Conservation (phyloP, 2,329 filamentous ascomycete species). For the Lasiodiplodia gonubiensis region DNA sequence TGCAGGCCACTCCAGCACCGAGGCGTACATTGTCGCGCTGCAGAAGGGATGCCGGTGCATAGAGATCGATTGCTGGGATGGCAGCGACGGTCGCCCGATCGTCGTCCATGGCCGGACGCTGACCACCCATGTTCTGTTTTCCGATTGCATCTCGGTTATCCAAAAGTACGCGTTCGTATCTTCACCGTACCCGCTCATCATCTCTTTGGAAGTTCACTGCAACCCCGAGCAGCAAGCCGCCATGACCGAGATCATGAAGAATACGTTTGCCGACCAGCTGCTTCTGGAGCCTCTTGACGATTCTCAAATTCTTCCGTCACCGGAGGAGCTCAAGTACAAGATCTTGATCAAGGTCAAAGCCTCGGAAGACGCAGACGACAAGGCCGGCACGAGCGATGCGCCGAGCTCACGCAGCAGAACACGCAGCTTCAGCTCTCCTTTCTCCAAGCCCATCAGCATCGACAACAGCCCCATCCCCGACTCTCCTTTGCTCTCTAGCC, state of each 20-base stretch:
- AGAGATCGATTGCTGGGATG: conserved; percentile 98
- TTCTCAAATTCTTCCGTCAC: conserved; percentile 75
- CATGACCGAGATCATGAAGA: conserved; percentile 90
- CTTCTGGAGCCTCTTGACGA: conserved; percentile 77
- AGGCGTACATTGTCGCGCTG: conserved; percentile 90
- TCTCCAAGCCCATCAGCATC: conserved; percentile 65
- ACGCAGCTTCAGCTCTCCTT: conserved; percentile 79
- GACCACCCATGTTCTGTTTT: conserved; percentile 86
- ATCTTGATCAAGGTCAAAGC: conserved; percentile 96
- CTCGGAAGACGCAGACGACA: conserved; percentile 62
- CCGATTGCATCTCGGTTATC: conserved; percentile 90
- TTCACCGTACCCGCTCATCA: conserved; percentile 86
- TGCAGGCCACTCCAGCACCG: conserved; percentile 86
- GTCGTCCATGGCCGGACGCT: conserved; percentile 91
- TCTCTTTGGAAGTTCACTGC: conserved; percentile 97
- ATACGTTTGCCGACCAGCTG: conserved; percentile 80
- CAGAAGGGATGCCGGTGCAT: conserved; percentile 91
- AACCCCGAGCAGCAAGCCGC: conserved; percentile 77
- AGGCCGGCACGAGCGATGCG: conserved; percentile 43
- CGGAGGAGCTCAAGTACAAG: conserved; percentile 80
- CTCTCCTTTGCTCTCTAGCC: conserved; percentile 58
- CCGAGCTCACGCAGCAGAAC: conserved; percentile 48
- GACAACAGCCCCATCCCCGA: conserved; percentile 62
- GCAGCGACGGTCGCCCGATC: conserved; percentile 81
- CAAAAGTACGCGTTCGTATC: conserved; percentile 92